A percentile compares a stretch with the other conserved stretches of the same genome.
Conservation (phyloP, 1,139 yeast genomes). For the Sporopachydermia cereana region DNA sequence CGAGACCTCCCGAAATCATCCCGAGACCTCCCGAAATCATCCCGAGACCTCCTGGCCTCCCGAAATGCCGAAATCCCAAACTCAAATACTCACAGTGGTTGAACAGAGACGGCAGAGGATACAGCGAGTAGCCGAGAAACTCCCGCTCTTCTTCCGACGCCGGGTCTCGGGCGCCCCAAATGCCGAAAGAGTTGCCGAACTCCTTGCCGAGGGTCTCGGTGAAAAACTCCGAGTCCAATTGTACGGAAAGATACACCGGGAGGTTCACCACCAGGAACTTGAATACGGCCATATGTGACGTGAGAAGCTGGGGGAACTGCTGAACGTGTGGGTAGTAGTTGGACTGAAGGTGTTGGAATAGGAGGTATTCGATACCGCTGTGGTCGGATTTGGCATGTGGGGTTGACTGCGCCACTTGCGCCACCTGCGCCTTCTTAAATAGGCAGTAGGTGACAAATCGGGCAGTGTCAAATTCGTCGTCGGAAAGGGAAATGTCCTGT, state of each 20-base stretch:
- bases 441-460: conserved; percentile 24
- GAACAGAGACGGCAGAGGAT: conserved; percentile 58
- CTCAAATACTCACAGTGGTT: conserved; percentile 38
- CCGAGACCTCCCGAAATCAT: too few species aligned
- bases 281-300: conserved; percentile 40
- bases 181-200: conserved; percentile 66
- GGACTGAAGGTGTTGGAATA: conserved; percentile 41
- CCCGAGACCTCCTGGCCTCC: too few species aligned
- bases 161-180: conserved; percentile 39
- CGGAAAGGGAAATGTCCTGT: too few species aligned
- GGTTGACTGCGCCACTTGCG: conserved; percentile 12
- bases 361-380: conserved; percentile 7
- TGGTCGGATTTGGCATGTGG: conserved; percentile 10
- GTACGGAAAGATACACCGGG: conserved; percentile 27
- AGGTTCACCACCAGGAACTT: conserved; percentile 36
- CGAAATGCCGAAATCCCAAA: too few species aligned
- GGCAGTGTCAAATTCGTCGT: conserved; percentile 30
- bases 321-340: conserved; percentile 40
- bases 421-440: conserved; percentile 12
- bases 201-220: conserved; percentile 48
- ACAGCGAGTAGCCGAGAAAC: conserved; percentile 54
- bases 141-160: conserved; percentile 38
- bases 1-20: too few species aligned
- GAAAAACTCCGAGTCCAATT: conserved; percentile 29
- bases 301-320: conserved; percentile 38